These are phyloP conservation scores for Aspergillus proliferans DNA, from an alignment of 2,329 filamentous ascomycete species.

Conservation along the genomic window DNA sequence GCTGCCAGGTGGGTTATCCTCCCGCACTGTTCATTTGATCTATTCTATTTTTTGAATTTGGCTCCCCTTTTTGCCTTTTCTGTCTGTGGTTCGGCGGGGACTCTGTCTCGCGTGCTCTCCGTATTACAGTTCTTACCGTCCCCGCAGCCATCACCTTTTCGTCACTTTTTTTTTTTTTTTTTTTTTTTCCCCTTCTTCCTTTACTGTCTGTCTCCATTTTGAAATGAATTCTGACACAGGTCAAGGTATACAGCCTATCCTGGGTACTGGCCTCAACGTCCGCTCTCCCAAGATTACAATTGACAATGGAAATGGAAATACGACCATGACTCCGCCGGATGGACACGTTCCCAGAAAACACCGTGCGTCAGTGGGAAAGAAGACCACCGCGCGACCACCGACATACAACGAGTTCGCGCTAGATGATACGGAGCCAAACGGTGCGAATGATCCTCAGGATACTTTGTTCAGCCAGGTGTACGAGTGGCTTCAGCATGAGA, in stretches of 20 bases:
- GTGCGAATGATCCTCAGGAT: conserved; percentile 28
- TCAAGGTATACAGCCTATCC: conserved; percentile 21
- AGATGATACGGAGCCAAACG: conserved; percentile 18
- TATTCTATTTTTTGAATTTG: neutral
- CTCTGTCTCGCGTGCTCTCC: neutral
- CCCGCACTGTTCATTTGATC: neutral
- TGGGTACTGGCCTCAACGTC: conserved; percentile 22
- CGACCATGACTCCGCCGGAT: conserved; percentile 14
- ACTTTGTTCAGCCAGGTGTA: conserved; percentile 64
- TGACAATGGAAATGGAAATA: conserved; percentile 14
- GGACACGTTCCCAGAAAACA: conserved; percentile 21
- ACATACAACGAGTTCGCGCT: conserved; percentile 7
- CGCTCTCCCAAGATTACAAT: conserved; percentile 16
- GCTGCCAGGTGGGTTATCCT: conserved; percentile 23
- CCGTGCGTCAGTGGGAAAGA: conserved; percentile 21
- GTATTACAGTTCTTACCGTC: neutral
- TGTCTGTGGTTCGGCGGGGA: neutral
- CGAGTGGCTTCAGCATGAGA: conserved; percentile 79
- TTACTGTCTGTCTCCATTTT: neutral
- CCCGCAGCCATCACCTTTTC: neutral
- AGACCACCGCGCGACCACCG: conserved; percentile 21
- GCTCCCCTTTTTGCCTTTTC: conserved; percentile 1
- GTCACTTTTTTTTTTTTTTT: conserved; percentile 4
- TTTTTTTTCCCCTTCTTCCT: conserved; percentile 4
- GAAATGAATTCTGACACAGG: conserved; percentile 2